phyloP scores from a whole-genome alignment of 495 filamentous ascomycete species.

The Apiosordaria backusii region DNA sequence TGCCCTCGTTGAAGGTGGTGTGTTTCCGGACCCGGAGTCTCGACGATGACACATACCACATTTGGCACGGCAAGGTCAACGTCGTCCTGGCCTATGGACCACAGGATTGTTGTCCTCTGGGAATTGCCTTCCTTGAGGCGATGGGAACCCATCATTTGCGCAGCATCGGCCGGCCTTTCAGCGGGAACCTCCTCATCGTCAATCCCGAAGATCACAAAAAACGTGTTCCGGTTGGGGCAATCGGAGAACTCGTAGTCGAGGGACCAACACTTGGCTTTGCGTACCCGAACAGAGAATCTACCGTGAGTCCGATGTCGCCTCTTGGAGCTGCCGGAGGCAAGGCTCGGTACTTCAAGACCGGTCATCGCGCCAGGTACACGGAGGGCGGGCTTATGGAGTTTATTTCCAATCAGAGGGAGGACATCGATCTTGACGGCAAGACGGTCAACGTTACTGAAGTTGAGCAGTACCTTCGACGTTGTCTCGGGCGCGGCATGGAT shows the following conservation, averaged over 20 bases:
- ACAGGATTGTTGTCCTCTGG: slow-evolving; percentile 44
- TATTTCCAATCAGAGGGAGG: slow-evolving; percentile 34
- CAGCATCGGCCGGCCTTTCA: slow-evolving; percentile 43
- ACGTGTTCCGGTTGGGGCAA: slow-evolving; percentile 44
- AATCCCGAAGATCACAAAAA: slow-evolving; percentile 47
- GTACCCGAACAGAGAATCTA: slow-evolving; percentile 34
- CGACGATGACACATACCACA: slow-evolving; percentile 40
- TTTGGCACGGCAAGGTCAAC: slow-evolving; percentile 43
- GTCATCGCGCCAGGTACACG: slow-evolving; percentile 43
- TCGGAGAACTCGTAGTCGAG: slow-evolving; percentile 48
- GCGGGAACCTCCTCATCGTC: slow-evolving; percentile 45
- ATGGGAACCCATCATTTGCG: slow-evolving; percentile 34
- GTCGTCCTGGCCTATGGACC: slow-evolving; percentile 46
- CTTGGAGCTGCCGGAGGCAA: slow-evolving; percentile 17
- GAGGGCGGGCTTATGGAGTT: slow-evolving; percentile 46
- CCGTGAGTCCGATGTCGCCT: slow-evolving; percentile 24
- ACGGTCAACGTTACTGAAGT: slow-evolving; percentile 37
- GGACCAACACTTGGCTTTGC: slow-evolving; percentile 41
- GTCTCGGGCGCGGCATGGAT: slow-evolving; percentile 44
- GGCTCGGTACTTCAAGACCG: slow-evolving; percentile 40
- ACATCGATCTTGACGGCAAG: slow-evolving; percentile 30
- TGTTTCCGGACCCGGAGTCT: slow-evolving; percentile 46
- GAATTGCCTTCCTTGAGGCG: slow-evolving; percentile 43
- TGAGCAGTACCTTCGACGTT: slow-evolving; percentile 42
- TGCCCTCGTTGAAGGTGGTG: slow-evolving; percentile 40